Evolutionary conservation across 768 basidiomycete species (phyloP).

Genomic region (Galerina sulciceps): DNA sequence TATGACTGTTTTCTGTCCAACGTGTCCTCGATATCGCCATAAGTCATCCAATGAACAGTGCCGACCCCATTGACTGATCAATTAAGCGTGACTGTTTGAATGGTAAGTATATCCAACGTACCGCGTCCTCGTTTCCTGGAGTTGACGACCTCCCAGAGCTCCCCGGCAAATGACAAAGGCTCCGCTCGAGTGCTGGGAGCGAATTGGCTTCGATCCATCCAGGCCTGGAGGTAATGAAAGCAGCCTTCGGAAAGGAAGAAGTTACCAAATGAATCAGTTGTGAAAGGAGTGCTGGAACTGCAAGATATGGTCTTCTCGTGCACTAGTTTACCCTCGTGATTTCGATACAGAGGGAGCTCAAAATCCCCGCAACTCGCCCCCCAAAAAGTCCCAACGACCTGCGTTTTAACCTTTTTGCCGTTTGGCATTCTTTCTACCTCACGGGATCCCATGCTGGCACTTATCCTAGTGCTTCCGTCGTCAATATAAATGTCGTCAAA

Average conservation of each 20-base stretch:
- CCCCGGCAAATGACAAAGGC: slow-evolving; percentile 9
- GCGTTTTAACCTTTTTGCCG: not conserved
- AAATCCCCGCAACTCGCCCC: not conserved
- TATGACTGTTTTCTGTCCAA: slow-evolving; percentile 2
- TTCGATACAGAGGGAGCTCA: not conserved
- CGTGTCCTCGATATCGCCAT: slow-evolving; percentile 8
- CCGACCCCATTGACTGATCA: not conserved
- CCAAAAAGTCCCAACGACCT: not conserved
- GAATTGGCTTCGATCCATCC: not conserved
- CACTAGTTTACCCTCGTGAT: not conserved
- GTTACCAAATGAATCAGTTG: not conserved
- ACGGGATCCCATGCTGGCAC: not conserved
- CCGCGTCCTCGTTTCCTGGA: slow-evolving; percentile 11
- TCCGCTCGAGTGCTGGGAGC: not conserved
- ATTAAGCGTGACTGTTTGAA: too few species aligned
- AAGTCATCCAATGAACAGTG: not conserved
- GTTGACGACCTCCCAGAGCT: slow-evolving; percentile 13
- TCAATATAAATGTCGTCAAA: not conserved
- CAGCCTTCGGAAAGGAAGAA: not conserved
- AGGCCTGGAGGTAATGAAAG: not conserved
- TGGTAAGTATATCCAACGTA: not conserved
- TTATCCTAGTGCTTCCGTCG: not conserved
- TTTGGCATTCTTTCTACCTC: not conserved
- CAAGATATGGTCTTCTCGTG: not conserved
- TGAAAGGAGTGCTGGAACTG: not conserved